Evolutionary conservation across 2,329 filamentous ascomycete species (phyloP).

Genomic region (Myriosclerotinia curreyana): DNA sequence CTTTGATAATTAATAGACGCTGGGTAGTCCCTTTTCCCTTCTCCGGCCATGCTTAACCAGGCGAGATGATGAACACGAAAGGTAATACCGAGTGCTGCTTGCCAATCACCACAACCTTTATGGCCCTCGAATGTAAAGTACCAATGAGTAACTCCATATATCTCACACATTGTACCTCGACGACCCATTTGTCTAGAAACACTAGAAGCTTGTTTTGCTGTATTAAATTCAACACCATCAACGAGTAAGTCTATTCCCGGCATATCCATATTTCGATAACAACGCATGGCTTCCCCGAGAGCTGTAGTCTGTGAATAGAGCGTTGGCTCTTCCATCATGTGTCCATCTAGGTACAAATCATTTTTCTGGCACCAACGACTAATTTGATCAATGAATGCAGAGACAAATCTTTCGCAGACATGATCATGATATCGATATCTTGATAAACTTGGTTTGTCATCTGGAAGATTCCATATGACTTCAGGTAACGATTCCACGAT

Average conservation of each 20-base stretch:
- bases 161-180: constrained; percentile 37
- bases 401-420: constrained; percentile 39
- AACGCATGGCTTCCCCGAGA: constrained; percentile 40
- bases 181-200: constrained; percentile 38
- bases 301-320: constrained; percentile 38
- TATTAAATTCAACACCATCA: constrained; percentile 39
- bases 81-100: constrained; percentile 40
- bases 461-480: constrained; percentile 38
- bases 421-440: constrained; percentile 40
- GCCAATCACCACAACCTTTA: constrained; percentile 41
- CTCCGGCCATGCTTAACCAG: constrained; percentile 40
- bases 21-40: constrained; percentile 40
- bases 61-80: constrained; percentile 39
- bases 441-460: constrained; percentile 31
- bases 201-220: constrained; percentile 39
- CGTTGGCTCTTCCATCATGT: constrained; percentile 41
- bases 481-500: constrained; percentile 35
- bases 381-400: constrained; percentile 38
- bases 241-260: constrained; percentile 39
- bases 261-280: constrained; percentile 38
- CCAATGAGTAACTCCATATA: constrained; percentile 40
- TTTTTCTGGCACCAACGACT: constrained; percentile 37
- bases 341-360: constrained; percentile 35
- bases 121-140: constrained; percentile 40
- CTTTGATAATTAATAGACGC: constrained; percentile 40